These are phyloP conservation scores for Sistotremastrum niveocremeum DNA, from an alignment of 768 basidiomycete species.

Conservation along the genomic window DNA sequence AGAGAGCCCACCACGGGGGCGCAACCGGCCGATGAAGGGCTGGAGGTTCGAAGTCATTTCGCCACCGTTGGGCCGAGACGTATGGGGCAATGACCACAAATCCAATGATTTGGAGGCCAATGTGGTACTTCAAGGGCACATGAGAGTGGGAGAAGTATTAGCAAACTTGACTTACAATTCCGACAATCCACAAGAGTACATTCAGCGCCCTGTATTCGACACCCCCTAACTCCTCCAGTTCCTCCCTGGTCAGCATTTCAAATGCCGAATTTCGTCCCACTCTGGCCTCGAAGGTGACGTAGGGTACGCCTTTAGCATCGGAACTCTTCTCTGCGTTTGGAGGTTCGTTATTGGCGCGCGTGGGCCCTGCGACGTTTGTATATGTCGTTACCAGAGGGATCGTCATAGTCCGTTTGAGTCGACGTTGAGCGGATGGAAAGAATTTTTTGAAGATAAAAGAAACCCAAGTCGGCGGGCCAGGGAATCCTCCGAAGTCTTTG, in stretches of 20 bases:
- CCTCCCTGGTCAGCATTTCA: constrained; percentile 55
- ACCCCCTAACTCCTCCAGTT: constrained; percentile 85
- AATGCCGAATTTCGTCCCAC: constrained; percentile 79
- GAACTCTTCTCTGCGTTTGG: constrained; percentile 25
- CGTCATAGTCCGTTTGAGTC: constrained; percentile 57
- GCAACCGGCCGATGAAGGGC: constrained; percentile 39
- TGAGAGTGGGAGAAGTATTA: not conserved
- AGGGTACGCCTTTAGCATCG: constrained; percentile 49
- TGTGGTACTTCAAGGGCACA: constrained; percentile 51
- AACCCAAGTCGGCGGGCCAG: constrained; percentile 22
- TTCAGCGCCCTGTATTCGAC: constrained; percentile 84
- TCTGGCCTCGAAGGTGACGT: constrained; percentile 73
- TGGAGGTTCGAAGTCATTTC: too few relatives aligned
- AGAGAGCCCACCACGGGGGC: constrained; percentile 44
- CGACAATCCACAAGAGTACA: constrained; percentile 70
- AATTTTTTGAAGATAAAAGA: constrained; percentile 34
- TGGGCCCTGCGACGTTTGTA: constrained; percentile 18
- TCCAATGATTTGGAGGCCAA: constrained; percentile 51
- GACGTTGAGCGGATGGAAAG: constrained; percentile 50
- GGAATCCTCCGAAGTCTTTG: constrained; percentile 18
- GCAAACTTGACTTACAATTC: constrained; percentile 35
- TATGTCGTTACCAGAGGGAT: constrained; percentile 54
- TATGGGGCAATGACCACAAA: constrained; percentile 76
- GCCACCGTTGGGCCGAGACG: constrained; percentile 49
- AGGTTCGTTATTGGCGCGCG: constrained; percentile 12